A percentile compares a stretch with the other conserved stretches of the same genome.
Evolutionary conservation across 495 filamentous ascomycete species (phyloP).

Genomic region (Hyaloscypha hepaticicola): DNA sequence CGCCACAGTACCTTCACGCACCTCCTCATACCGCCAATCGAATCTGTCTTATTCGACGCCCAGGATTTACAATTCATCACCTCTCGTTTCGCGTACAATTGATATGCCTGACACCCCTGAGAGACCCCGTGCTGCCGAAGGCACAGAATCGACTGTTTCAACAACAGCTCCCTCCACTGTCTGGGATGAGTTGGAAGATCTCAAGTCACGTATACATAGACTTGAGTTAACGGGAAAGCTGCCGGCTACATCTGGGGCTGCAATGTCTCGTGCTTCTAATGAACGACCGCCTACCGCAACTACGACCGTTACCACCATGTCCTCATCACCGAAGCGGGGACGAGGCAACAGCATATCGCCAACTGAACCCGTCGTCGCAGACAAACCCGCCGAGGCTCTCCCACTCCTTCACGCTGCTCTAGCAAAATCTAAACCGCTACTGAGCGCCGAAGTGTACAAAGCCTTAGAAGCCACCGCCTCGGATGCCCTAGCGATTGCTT

Average conservation of each 20-base stretch:
- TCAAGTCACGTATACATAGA: slow-evolving; percentile 89
- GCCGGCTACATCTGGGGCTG: slow-evolving; percentile 74
- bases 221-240: slow-evolving; percentile 89
- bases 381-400: slow-evolving; percentile 51
- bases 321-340: slow-evolving; percentile 74
- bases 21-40: slow-evolving; percentile 38
- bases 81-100: slow-evolving; percentile 49
- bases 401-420: slow-evolving; percentile 80
- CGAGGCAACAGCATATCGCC: slow-evolving; percentile 55
- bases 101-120: slow-evolving; percentile 40
- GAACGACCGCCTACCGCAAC: slow-evolving; percentile 89
- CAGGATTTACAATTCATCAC: slow-evolving; percentile 54
- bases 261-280: slow-evolving; percentile 68
- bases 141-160: slow-evolving; percentile 80
- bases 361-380: slow-evolving; percentile 40
- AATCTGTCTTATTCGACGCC: slow-evolving; percentile 55
- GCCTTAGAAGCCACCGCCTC: slow-evolving; percentile 79
- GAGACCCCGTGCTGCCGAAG: slow-evolving; percentile 49
- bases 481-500: slow-evolving; percentile 75
- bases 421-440: slow-evolving; percentile 64
- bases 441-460: slow-evolving; percentile 70
- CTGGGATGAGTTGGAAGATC: slow-evolving; percentile 96
- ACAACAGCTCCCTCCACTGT: slow-evolving; percentile 88
- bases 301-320: slow-evolving; percentile 90
- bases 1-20: slow-evolving; percentile 16